phyloP scores from a whole-genome alignment of 2,329 filamentous ascomycete species.

The Beauveria scarabaeidicola region DNA sequence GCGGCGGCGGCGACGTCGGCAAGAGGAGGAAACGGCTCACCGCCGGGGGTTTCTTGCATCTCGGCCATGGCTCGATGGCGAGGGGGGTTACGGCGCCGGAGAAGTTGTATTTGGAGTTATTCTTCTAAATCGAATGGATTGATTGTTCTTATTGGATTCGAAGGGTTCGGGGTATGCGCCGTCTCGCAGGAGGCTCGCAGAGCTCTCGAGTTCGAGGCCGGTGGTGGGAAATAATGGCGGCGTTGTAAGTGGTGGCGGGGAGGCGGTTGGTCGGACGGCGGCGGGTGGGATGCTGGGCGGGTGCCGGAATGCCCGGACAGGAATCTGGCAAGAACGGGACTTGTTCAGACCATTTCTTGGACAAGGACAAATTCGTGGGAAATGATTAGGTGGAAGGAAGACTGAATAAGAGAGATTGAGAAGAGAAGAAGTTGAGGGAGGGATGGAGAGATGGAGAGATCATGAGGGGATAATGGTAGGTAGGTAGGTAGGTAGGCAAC shows the following conservation, averaged over 20 bases:
- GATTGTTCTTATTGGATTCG: not conserved
- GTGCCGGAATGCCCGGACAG: constrained; percentile 2
- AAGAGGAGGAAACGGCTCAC: constrained; percentile 13
- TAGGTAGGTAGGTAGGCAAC: too few relatives aligned
- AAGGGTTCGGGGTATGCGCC: not conserved
- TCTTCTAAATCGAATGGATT: not conserved
- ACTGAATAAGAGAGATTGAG: not conserved
- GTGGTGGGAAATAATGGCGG: not conserved
- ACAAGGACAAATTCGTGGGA: not conserved
- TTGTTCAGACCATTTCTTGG: not conserved
- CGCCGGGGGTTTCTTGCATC: constrained; percentile 18
- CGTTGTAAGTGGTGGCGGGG: constrained; percentile 1
- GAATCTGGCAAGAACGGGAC: not conserved
- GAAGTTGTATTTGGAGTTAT: not conserved
- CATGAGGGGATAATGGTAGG: not conserved
- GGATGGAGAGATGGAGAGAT: not conserved
- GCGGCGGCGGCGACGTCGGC: constrained; percentile 13
- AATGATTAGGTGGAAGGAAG: not conserved
- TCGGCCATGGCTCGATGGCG: constrained; percentile 13
- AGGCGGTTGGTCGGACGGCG: not conserved
- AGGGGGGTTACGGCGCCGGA: not conserved
- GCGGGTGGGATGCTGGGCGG: not conserved
- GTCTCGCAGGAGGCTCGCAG: not conserved
- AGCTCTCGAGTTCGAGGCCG: not conserved
- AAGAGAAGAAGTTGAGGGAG: not conserved